These are phyloP conservation scores for Saccharomycopsis hybrid DNA, from an alignment of 1,139 yeast genomes.

Conservation along the genomic window DNA sequence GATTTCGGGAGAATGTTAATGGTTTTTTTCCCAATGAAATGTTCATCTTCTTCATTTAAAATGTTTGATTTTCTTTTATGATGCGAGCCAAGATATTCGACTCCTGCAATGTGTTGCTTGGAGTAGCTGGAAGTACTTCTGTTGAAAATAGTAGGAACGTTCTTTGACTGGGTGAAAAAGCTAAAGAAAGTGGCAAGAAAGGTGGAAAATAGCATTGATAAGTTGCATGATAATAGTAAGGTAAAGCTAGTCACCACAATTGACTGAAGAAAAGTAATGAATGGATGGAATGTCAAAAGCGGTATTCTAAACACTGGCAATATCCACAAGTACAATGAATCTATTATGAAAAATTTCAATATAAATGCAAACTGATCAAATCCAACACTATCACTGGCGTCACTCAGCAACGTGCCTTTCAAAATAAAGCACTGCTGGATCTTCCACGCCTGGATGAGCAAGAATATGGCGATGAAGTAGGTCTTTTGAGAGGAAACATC, in stretches of 20 bases:
- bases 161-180: background rate
- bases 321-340: slow-evolving; percentile 60
- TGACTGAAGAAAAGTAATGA: slow-evolving; percentile 43
- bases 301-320: slow-evolving; percentile 76
- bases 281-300: slow-evolving; percentile 51
- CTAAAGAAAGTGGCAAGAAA: slow-evolving; percentile 34
- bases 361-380: slow-evolving; percentile 53
- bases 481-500: slow-evolving; percentile 82
- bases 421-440: slow-evolving; percentile 56
- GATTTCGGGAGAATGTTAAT: slow-evolving; percentile 90
- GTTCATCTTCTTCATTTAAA: slow-evolving; percentile 52
- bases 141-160: too few species aligned
- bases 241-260: slow-evolving; percentile 34
- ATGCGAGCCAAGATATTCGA: slow-evolving; percentile 26
- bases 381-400: slow-evolving; percentile 31
- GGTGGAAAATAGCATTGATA: slow-evolving; percentile 26
- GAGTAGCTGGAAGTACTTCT: background rate
- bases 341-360: slow-evolving; percentile 65
- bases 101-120: slow-evolving; percentile 20
- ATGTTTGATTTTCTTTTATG: slow-evolving; percentile 31
- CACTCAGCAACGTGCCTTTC: slow-evolving; percentile 24
- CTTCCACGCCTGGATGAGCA: slow-evolving; percentile 75
- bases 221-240: slow-evolving; percentile 37
- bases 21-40: slow-evolving; percentile 79
- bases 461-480: slow-evolving; percentile 57